A percentile compares a stretch with the other conserved stretches of the same genome.
phyloP scores from a whole-genome alignment of 108 stramenopile species.

The Cyclotella choctawhatcheeana region DNA sequence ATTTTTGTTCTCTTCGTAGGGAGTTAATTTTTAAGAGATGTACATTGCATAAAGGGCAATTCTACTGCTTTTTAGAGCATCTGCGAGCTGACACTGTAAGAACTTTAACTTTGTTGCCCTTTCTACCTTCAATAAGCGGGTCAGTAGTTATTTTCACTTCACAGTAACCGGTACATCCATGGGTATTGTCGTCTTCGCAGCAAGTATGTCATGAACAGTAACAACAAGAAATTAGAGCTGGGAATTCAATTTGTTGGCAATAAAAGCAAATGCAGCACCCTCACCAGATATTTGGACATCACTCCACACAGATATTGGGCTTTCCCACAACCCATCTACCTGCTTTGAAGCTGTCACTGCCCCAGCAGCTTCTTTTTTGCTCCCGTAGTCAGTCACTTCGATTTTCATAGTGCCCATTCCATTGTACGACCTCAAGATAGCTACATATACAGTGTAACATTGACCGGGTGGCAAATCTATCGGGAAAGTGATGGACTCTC shows the following conservation, averaged over 20 bases:
- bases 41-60: too few relatives aligned
- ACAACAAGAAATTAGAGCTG: background rate
- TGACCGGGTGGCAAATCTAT: conserved; percentile 48
- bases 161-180: conserved; percentile 63
- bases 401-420: conserved; percentile 57
- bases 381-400: conserved; percentile 47
- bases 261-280: background rate
- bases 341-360: conserved; percentile 28
- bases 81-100: conserved; percentile 57
- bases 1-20: conserved; percentile 66
- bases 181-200: conserved; percentile 32
- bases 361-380: background rate
- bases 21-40: too few relatives aligned
- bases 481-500: conserved; percentile 53
- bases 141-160: conserved; percentile 50
- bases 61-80: too few relatives aligned
- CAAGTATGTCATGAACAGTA: too few relatives aligned
- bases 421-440: conserved; percentile 62
- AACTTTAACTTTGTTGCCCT: conserved; percentile 67
- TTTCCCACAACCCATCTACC: conserved; percentile 54
- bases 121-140: conserved; percentile 46
- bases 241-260: background rate
- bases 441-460: conserved; percentile 60
- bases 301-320: conserved; percentile 61
- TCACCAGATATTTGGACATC: conserved; percentile 53